phyloP scores from a whole-genome alignment of 345 rosid genomes.

The Conringia planisiliqua region DNA sequence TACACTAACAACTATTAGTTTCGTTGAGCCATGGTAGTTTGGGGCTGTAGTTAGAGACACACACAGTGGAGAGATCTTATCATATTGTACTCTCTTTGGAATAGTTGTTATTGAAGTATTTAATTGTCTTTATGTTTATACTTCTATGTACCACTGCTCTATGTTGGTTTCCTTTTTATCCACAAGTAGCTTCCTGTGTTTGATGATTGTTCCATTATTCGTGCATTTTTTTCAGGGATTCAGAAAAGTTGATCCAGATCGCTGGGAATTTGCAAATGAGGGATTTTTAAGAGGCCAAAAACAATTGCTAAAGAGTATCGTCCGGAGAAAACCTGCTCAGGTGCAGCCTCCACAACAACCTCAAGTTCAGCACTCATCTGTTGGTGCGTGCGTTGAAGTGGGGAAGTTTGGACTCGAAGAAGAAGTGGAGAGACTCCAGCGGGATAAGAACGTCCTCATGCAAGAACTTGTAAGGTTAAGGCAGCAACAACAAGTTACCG shows the following conservation, averaged over 20 bases:
- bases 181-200: not conserved
- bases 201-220: slow-evolving; percentile 14
- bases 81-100: not conserved
- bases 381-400: slow-evolving; percentile 80
- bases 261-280: slow-evolving; percentile 90
- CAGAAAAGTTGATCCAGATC: slow-evolving; percentile 85
- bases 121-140: slow-evolving; percentile 1
- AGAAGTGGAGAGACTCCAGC: slow-evolving; percentile 80
- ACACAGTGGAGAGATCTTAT: slow-evolving; percentile 13
- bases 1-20: slow-evolving; percentile 25
- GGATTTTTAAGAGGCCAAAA: slow-evolving; percentile 85
- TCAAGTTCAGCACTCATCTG: slow-evolving; percentile 60
- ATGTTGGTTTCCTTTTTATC: not conserved
- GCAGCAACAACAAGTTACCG: slow-evolving; percentile 83
- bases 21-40: slow-evolving; percentile 23
- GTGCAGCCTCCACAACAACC: slow-evolving; percentile 52
- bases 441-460: slow-evolving; percentile 92
- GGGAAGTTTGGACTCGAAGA: slow-evolving; percentile 85
- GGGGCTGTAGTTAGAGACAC: slow-evolving; percentile 9
- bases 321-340: slow-evolving; percentile 69
- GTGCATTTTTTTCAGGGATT: slow-evolving; percentile 56
- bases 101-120: not conserved
- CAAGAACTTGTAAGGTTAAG: slow-evolving; percentile 88
- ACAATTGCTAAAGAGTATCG: slow-evolving; percentile 60
- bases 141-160: not conserved